Evolutionary conservation across 306 rosid genomes (phyloP), one percentile per base, ranked within the genome.

Genomic region (Vicia sativa): DNA sequence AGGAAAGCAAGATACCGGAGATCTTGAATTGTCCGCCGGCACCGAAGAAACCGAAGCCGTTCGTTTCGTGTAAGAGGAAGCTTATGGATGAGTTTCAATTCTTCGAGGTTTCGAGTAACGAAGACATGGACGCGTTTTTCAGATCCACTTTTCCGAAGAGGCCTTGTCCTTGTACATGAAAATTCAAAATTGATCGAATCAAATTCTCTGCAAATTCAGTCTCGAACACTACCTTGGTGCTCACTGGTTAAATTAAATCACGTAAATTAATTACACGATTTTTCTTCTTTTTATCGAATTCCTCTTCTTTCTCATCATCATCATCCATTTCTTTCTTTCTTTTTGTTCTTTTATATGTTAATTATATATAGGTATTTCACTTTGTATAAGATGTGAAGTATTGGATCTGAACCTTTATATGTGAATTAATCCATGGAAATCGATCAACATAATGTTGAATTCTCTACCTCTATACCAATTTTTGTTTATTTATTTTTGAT

Each of bases 131-230:
- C 0, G 68, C 69, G 4, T 76, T 80, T 14, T 80, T 76, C 78
- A 72, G 81, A 80, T 76, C 84, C 72, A 72, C 64, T 67, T 71
- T 65, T 52, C 80, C 84, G 0, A 80, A 80, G 76, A 71, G 78
- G 62, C 54, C 39, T 15, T 72, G 81, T 65, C 62, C 75, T 1
- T 76, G 78, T 71, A 80, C 72, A 76, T 76, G 84, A 65, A 61
- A 31, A 28, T 62, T 76, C 81, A 65, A 61, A 31, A 28, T 62
- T 70, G 31, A 9, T 19, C 57, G 9, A 25, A 9, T 4, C 48
- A 64, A 64, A 44, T 53, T 55, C 61, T 55, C 38, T 55, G 18
- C 15, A 26, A 26, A 55, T 55, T 55, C 37, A 43, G 48, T 5
- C 12, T 55, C 61, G 18, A 26, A 10, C 61, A 55, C 61, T 55